phyloP scores from a whole-genome alignment of 2,329 filamentous ascomycete genomes.

The Bipolaris victoriae region DNA sequence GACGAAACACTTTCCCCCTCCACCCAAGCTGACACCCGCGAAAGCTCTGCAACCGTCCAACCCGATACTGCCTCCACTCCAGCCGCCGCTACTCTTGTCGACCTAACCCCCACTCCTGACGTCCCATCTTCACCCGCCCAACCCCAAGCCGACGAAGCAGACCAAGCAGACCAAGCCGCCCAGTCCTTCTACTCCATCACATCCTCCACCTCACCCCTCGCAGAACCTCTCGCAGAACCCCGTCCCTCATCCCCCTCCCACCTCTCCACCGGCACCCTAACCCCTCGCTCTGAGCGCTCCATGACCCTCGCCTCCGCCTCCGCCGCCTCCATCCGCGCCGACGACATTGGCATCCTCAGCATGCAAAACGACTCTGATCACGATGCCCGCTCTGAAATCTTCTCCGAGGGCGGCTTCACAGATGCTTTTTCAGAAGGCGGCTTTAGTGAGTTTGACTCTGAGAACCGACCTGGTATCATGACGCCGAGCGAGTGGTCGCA shows the following conservation, averaged over 20 bases:
- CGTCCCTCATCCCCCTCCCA: slow-evolving; percentile 6
- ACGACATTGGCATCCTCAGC: slow-evolving; percentile 45
- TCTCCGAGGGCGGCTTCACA: slow-evolving; percentile 45
- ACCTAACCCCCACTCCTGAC: slow-evolving; percentile 39
- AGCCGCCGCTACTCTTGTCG: slow-evolving; percentile 34
- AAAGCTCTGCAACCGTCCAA: slow-evolving; percentile 41
- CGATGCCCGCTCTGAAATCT: slow-evolving; percentile 44
- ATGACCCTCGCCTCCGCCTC: slow-evolving; percentile 36
- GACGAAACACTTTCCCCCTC: slow-evolving; percentile 40
- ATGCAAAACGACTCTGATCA: slow-evolving; percentile 45
- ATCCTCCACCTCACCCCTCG: slow-evolving; percentile 27
- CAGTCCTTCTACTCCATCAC: slow-evolving; percentile 50
- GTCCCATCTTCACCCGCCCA: slow-evolving; percentile 26
- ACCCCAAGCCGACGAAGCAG: slow-evolving; percentile 16
- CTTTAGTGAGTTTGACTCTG: slow-evolving; percentile 39
- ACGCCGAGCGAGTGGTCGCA: slow-evolving; percentile 51
- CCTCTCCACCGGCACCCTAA: slow-evolving; percentile 47
- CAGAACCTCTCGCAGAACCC: slow-evolving; percentile 6
- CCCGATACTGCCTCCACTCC: slow-evolving; percentile 20
- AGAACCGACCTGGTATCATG: slow-evolving; percentile 32
- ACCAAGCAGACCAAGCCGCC: slow-evolving; percentile 29
- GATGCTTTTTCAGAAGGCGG: slow-evolving; percentile 45
- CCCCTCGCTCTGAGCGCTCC: slow-evolving; percentile 47
- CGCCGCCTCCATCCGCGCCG: slow-evolving; percentile 34
- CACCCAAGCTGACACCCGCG: slow-evolving; percentile 34